These are phyloP conservation scores for Viola pubescens DNA, from an alignment of 441 rosid genomes.

Conservation along the genomic window DNA sequence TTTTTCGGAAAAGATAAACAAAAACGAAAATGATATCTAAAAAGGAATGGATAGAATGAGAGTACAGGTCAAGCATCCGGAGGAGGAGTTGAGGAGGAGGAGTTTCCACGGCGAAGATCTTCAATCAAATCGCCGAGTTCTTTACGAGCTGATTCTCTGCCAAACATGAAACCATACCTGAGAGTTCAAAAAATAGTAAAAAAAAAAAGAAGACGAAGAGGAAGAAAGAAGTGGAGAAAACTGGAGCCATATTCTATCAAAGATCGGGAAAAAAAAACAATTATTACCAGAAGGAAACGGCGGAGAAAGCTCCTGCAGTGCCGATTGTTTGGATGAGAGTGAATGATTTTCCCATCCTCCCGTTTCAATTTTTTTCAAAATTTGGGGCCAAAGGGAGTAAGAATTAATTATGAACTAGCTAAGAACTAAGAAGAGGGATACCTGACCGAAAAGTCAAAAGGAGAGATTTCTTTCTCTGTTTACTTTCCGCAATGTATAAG, in stretches of 20 bases:
- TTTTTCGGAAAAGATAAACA: background rate
- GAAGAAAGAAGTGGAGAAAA: background rate
- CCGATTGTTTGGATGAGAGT: constrained; percentile 63
- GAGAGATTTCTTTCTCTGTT: too few relatives aligned
- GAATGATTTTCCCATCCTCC: constrained; percentile 50
- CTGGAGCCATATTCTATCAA: background rate
- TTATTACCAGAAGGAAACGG: constrained; percentile 56
- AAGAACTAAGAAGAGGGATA: too few relatives aligned
- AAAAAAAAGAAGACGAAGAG: background rate
- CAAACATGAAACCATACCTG: constrained; percentile 93
- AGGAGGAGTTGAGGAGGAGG: constrained; percentile 25
- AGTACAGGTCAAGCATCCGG: constrained; percentile 30
- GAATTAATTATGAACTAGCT: too few relatives aligned
- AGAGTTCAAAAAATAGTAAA: constrained; percentile 3
- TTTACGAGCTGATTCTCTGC: constrained; percentile 78
- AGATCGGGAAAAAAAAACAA: background rate
- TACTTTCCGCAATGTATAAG: too few relatives aligned
- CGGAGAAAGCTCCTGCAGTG: constrained; percentile 81
- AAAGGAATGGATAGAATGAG: background rate
- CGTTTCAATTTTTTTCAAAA: background rate
- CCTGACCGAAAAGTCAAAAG: too few relatives aligned
- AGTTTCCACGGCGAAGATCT: constrained; percentile 48
- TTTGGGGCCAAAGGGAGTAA: background rate
- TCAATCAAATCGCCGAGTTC: constrained; percentile 65
- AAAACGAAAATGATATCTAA: background rate